phyloP scores from a whole-genome alignment of 2,329 filamentous ascomycete species.

The Chrysoporthe puriensis region DNA sequence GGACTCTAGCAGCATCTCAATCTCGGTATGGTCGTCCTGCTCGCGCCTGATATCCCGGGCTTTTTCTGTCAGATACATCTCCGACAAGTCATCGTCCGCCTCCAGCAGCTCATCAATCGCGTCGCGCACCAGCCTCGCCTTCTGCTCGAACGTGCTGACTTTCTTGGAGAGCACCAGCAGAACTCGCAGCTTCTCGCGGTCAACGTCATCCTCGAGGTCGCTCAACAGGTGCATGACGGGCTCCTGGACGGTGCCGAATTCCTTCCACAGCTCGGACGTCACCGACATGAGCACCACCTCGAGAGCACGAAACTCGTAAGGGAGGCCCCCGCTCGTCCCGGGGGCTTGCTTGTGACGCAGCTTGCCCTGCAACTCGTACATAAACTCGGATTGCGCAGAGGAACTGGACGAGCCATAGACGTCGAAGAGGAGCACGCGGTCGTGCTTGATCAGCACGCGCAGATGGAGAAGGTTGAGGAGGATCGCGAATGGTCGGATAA shows the following conservation, averaged over 20 bases:
- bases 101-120: conserved; percentile 95
- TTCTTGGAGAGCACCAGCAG: conserved; percentile 94
- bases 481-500: conserved; percentile 90
- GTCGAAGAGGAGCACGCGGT: conserved; percentile 91
- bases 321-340: conserved; percentile 64
- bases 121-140: conserved; percentile 89
- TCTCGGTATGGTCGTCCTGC: conserved; percentile 90
- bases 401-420: conserved; percentile 93
- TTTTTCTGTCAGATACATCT: conserved; percentile 96
- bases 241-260: conserved; percentile 92
- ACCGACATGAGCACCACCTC: conserved; percentile 95
- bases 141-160: conserved; percentile 95
- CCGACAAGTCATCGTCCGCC: conserved; percentile 90
- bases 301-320: conserved; percentile 94
- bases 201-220: conserved; percentile 95
- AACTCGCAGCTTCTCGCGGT: conserved; percentile 87
- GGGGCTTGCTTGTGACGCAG: conserved; percentile 75
- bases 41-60: conserved; percentile 71
- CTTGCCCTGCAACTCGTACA: conserved; percentile 95
- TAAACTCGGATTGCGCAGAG: conserved; percentile 94
- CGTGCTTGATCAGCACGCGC: conserved; percentile 91
- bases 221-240: conserved; percentile 87
- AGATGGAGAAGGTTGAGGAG: conserved; percentile 96
- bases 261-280: conserved; percentile 86
- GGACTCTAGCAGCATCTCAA: conserved; percentile 94